These are phyloP conservation scores for Colletotrichum echinochloae DNA, from an alignment of 2,329 filamentous ascomycete species.

Conservation along the genomic window DNA sequence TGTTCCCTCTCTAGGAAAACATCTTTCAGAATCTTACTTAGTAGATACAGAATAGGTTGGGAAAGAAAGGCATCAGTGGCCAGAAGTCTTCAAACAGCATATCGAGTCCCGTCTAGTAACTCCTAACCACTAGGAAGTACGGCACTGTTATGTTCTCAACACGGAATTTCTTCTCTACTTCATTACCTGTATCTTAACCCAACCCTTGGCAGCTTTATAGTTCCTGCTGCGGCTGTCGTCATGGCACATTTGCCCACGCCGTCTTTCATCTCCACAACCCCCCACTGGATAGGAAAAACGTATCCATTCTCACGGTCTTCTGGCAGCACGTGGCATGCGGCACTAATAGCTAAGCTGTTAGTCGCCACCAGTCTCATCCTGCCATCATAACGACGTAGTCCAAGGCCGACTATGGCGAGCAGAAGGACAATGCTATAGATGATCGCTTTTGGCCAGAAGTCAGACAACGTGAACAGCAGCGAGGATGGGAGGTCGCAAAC, in stretches of 20 bases:
- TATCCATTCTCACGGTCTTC: neutral
- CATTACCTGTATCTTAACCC: neutral
- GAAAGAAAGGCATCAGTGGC: no score
- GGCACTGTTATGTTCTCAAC: neutral
- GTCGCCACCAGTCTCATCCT: slow-evolving; percentile 46
- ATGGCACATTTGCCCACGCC: slow-evolving; percentile 12
- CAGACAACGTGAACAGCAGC: neutral
- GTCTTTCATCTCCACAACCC: slow-evolving; percentile 3
- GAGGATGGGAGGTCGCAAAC: slow-evolving; percentile 3
- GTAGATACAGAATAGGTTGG: neutral
- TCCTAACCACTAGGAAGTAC: neutral
- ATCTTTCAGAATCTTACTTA: neutral
- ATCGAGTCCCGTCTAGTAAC: neutral
- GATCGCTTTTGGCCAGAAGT: slow-evolving; percentile 37
- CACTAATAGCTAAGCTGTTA: slow-evolving; percentile 14
- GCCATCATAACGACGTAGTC: slow-evolving; percentile 47
- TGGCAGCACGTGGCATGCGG: slow-evolving; percentile 10
- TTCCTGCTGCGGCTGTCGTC: slow-evolving; percentile 7
- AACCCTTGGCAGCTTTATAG: neutral
- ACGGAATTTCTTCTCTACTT: neutral
- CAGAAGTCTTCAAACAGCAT: neutral
- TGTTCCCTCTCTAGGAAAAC: no score
- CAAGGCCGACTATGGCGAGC: slow-evolving; percentile 40
- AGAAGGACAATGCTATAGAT: slow-evolving; percentile 37
- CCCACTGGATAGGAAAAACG: slow-evolving; percentile 14